Evolutionary conservation across 1,139 yeast species (phyloP), one percentile per base, ranked within the genome.

Genomic region (Candida mesenterica): DNA sequence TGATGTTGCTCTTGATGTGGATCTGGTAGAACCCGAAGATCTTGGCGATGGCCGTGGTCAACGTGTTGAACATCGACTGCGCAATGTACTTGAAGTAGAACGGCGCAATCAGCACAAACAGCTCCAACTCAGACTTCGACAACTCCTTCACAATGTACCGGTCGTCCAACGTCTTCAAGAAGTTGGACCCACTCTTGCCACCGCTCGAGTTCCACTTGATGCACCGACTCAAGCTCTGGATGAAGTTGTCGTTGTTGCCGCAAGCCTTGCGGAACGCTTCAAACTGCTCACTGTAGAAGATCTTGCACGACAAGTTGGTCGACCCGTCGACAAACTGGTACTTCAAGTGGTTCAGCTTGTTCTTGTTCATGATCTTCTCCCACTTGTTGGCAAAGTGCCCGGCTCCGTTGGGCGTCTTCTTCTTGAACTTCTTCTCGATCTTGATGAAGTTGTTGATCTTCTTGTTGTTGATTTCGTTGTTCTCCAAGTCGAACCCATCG

Each of bases 171-270:
- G 98, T 94, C 54, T 92, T 94, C 59, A 94, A 67, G 59, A 94
- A 94, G 14, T 89, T 88, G 2, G 96, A 86, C 0, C 97, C 97
- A 57, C 96, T 86, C 57, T 92, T 92, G 28, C 99, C 99, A 25
- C 99, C 99, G 30, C 83, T 77, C 0, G 95, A 84, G 51, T 92
- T 92, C 97, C 97, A 94, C 55, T 89, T 87, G 22, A 89, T 77
- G 61, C 99, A 92, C 43, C 98, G 65, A 10, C 97, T 82, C 38
- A 94, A 72, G 57, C 97, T 88, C 56, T 89, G 96, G 28, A 92
- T 78, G 48, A 83, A 92, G 46, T 76, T 76, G 4, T 77, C 83
- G 39, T 82, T 80, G 42, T 84, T 78, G 0, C 88, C 90, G 65
- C 97, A 90, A 15, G 86, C 82, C 40, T 77, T 72, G 40, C 98